Evolutionary conservation across 371 early-diverging fungal genomes (phyloP), one percentile per base, ranked within the genome.

Genomic region (Blakeslea trispora): DNA sequence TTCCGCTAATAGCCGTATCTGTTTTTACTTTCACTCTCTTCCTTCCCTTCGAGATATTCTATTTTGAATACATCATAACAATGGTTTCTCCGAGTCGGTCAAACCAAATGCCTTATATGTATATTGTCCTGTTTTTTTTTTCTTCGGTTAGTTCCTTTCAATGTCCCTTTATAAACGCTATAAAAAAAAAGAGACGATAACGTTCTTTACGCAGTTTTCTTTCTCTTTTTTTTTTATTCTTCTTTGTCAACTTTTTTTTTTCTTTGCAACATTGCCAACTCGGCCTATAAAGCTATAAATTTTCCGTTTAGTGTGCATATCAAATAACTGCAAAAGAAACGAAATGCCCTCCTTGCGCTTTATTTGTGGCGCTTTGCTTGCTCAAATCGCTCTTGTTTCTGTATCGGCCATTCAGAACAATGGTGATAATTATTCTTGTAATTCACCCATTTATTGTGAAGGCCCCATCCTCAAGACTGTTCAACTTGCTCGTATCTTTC

Each of bases 371-470:
- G 21, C 54, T 9, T 11, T 50, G 6, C 19, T 63, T 9, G 13
- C 59, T 6, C 55, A 44, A 15, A 35, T 59, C 17, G 19, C 32
- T 8, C 28, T 43, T 34, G 31, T 50, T 2, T 55, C 61, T 47
- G 62, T 47, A 1, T 5, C n/a, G 21, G 63, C 57, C 18, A 21
- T 41, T 32, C 46, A 59, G 11, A 22, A 14, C 37, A 19, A 28
- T 0, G 43, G 50, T 8, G 13, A 21, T 10, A 47, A 52, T 0
- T 45, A 50, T 41, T 43, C 62, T 13, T 90, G 90, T 65, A 76
- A 82, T 54, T 84, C 86, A 15, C 83, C 77, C 0, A 84, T 91
- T 18, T 91, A 86, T 60, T 91, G 91, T 71, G 66, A 77, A n/a
- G 87, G 90, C 17, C 71, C 72, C 13, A 35, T 90, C 4, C 63